These are phyloP conservation scores for Peniophora sp. DNA, from an alignment of 1,284 basidiomycete species.

Conservation along the genomic window DNA sequence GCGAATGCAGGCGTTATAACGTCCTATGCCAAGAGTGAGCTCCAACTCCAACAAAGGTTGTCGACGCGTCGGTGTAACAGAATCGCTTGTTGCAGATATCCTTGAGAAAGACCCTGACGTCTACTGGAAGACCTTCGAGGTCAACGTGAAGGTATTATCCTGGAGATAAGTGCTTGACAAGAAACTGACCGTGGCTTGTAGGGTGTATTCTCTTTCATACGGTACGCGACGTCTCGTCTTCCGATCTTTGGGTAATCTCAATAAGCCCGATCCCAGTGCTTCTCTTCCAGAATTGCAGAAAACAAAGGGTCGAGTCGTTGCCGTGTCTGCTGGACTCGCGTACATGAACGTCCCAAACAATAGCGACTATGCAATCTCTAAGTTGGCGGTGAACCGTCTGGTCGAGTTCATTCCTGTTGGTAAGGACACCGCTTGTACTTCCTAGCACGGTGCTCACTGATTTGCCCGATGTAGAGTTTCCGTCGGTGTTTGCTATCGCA, in stretches of 20 bases:
- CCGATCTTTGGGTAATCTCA: too few relatives aligned
- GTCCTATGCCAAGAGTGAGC: neutral
- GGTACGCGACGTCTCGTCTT: neutral
- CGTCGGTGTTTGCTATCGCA: conserved; percentile 5
- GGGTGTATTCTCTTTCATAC: neutral
- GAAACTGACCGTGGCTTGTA: too few relatives aligned
- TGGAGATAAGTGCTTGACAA: too few relatives aligned
- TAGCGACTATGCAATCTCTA: conserved; percentile 7
- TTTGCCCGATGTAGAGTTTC: conserved; percentile 3
- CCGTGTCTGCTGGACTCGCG: conserved; percentile 5
- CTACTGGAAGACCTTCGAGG: conserved; percentile 6
- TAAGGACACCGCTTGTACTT: neutral
- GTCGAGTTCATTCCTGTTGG: conserved; percentile 10
- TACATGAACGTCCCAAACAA: conserved; percentile 2
- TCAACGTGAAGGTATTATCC: conserved; percentile 2
- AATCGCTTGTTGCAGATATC: too few relatives aligned
- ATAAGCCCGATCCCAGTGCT: conserved; percentile 3
- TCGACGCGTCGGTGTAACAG: too few relatives aligned
- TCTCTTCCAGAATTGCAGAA: conserved; percentile 5
- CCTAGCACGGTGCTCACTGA: neutral
- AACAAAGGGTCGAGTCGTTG: conserved; percentile 7
- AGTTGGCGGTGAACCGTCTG: conserved; percentile 7
- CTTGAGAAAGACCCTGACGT: neutral
- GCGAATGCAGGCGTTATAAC: neutral
- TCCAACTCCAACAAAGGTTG: neutral